Conservation (phyloP, 2,329 filamentous ascomycete species). For the Fusarium buxicola region DNA sequence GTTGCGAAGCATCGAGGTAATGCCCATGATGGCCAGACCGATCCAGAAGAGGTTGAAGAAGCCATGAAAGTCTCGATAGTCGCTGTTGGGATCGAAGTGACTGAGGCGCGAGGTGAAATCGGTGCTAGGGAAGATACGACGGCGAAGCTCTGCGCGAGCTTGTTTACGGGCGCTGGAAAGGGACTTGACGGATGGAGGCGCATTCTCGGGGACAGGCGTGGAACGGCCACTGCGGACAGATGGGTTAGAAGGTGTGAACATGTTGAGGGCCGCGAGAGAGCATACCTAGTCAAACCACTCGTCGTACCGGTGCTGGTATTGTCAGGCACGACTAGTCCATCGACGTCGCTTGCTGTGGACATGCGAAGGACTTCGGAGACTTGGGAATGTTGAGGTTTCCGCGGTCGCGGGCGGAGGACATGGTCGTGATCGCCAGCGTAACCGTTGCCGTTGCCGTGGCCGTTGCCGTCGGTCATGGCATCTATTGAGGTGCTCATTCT, state of each 20-base stretch:
- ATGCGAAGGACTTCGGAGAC: conserved; percentile 57
- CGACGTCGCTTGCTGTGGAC: conserved; percentile 49
- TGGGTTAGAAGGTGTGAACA: conserved; percentile 10
- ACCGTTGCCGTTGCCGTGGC: conserved; percentile 46
- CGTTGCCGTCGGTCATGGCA: conserved; percentile 45
- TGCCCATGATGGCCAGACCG: conserved; percentile 93
- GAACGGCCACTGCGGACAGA: conserved; percentile 74
- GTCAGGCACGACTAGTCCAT: conserved; percentile 51
- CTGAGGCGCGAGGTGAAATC: conserved; percentile 92
- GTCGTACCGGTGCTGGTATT: conserved; percentile 46
- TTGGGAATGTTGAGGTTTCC: conserved; percentile 62
- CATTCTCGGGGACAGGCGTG: conserved; percentile 87
- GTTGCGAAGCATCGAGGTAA: conserved; percentile 93
- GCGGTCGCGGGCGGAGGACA: conserved; percentile 62
- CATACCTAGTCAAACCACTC: conserved; percentile 61
- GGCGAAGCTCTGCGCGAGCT: conserved; percentile 81
- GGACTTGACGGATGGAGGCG: conserved; percentile 89
- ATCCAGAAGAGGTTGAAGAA: conserved; percentile 99
- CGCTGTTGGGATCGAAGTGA: conserved; percentile 92
- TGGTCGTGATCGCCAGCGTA: conserved; percentile 51
- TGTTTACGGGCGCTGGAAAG: conserved; percentile 88
- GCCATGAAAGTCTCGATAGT: conserved; percentile 93
- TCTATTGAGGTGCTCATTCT: conserved; percentile 49
- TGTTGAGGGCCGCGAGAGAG: not conserved
- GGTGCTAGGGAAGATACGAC: conserved; percentile 90